Evolutionary conservation across 352 stramenopile species (phyloP).

Genomic region (Globisporangium nagaii): DNA sequence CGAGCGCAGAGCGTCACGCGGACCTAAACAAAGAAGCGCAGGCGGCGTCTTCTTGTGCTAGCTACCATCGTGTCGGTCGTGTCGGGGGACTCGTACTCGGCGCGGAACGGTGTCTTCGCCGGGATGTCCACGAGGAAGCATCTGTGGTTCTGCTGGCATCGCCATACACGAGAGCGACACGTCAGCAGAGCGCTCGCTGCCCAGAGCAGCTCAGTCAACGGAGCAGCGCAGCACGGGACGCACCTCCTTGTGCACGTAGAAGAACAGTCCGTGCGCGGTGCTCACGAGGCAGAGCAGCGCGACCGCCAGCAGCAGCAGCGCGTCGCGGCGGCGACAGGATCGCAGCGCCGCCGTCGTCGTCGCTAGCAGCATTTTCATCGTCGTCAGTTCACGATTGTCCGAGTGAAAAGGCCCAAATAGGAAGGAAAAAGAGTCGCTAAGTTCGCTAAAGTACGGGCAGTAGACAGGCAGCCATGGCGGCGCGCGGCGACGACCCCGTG

Average conservation of each 20-base stretch:
- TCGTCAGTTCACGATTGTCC: too few relatives aligned
- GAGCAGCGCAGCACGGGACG: neutral
- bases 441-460: too few relatives aligned
- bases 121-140: slow-evolving; percentile 84
- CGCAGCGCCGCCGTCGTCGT: neutral
- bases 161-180: neutral
- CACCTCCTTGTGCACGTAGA: slow-evolving; percentile 55
- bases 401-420: too few relatives aligned
- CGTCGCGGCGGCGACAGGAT: neutral
- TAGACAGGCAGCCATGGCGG: too few relatives aligned
- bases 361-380: neutral
- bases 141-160: slow-evolving; percentile 36
- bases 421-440: too few relatives aligned
- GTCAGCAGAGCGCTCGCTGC: too few relatives aligned
- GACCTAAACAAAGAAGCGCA: neutral
- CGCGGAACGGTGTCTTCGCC: slow-evolving; percentile 63
- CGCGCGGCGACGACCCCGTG: slow-evolving; percentile 8
- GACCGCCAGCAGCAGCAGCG: slow-evolving; percentile 17
- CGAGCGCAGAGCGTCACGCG: neutral
- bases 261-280: slow-evolving; percentile 41
- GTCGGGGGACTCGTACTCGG: slow-evolving; percentile 84
- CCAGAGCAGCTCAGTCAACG: neutral
- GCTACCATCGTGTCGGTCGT: slow-evolving; percentile 74
- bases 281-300: slow-evolving; percentile 17
- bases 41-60: too few relatives aligned